Base-by-base conservation (phyloP, 768 basidiomycete genomes). In the Tricholoma matsutake region DNA sequence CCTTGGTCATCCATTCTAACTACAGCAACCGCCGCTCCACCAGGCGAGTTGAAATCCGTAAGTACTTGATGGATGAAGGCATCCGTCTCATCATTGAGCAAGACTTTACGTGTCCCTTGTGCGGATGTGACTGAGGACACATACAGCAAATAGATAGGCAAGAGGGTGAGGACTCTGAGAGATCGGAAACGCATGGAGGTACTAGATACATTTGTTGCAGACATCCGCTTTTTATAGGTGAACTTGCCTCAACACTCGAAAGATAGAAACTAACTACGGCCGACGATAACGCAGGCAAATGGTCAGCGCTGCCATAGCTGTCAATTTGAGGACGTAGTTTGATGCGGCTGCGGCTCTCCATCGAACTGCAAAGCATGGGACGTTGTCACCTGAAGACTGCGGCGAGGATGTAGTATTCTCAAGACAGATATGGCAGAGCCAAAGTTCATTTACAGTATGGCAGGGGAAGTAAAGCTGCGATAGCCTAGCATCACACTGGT, bases 11-110 rank as follows among this genome's bases (percentile, higher is more conserved):
- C 63, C 54, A 57, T 63, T 34, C 61, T 63, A 2, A 75, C 73
- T 16, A 74, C 66, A 7, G 75, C 72, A 31, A 76, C 55, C 2
- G 66, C 65, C 6, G 72, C 57, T 5, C 73, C 75, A 1, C 67
- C 72, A 1, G 73, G 63, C 3, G 69, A 66, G 18, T 69, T 66
- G 69, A 69, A 74, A 5, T 67, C 69, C 0, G 43, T 53, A 9
- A 74, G 62, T 0, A 71, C 47, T 4, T 65, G 35, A 10, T 67
- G 39, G 31, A 75, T 68, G 35, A 68, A 72, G 5, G 61, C 54
- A 28, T 71, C 69, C 11, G 67, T 57, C 4, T 51, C 54, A 3
- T 66, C 22, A 22, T 60, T 70, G 22, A 72, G 60, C 9, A 72
- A 56, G 25, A 29, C 14, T 16, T 18, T 49, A 39, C 31, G 51